Evolutionary conservation across 257 asterid genomes (phyloP).

Genomic region (Solanum rostratum): DNA sequence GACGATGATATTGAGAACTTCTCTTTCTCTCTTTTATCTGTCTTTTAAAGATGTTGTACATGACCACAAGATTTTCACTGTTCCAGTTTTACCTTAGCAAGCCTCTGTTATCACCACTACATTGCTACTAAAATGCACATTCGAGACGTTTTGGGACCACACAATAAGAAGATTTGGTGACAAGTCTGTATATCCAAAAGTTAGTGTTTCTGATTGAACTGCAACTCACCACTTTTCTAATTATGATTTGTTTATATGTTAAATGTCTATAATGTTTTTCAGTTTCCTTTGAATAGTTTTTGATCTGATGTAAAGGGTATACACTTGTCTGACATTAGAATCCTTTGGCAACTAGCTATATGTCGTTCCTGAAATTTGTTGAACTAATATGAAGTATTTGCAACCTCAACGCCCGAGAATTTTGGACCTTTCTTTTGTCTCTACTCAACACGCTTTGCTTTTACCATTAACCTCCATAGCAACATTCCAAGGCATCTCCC

Average conservation of each 20-base stretch:
- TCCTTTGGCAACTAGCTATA: not conserved
- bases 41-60: not conserved
- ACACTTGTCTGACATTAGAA: not conserved
- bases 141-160: not conserved
- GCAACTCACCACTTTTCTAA: not conserved
- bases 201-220: not conserved
- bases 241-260: not conserved
- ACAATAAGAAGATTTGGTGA: not conserved
- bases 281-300: not conserved
- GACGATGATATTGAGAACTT: not conserved
- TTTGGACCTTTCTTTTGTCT: not conserved
- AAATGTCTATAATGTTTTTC: not conserved
- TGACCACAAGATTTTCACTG: not conserved
- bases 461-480: not conserved
- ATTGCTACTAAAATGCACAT: not conserved
- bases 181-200: too few relatives aligned
- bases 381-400: not conserved
- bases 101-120: not conserved
- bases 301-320: not conserved
- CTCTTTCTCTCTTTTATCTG: not conserved
- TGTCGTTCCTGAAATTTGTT: not conserved
- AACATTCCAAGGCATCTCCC: not conserved
- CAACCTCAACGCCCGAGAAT: not conserved
- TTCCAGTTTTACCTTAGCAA: not conserved
- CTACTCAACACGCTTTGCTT: not conserved